Evolutionary conservation across 768 basidiomycete genomes (phyloP), one percentile per base, ranked within the genome.

Genomic region (Roridomyces roridus): DNA sequence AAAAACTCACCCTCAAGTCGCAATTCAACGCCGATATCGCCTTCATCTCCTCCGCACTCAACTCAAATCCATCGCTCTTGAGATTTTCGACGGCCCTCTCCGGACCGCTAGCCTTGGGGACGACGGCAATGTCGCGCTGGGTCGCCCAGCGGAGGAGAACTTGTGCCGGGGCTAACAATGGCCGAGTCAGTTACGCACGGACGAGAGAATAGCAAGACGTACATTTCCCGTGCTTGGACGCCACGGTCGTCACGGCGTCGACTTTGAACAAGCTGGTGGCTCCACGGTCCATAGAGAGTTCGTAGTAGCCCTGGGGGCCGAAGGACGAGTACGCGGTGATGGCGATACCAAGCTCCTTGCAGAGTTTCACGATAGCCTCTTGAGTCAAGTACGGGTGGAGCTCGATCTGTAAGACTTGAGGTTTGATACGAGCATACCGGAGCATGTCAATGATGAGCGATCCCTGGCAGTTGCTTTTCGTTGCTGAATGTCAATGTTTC

Each of bases 81-180:
- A 88, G 62, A 70, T 92, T 92, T 67, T 85, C 72, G 17, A 66
- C 64, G 48, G 88, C 71, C 24, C 87, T 79, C 15, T 67, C 57
- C 4, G 59, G 46, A 60, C 76, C 64, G 68, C 84, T 85, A 46
- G 80, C 83, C 78, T 94, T 94, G 42, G 91, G 91, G 58, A 94
- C 83, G 41, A 92, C 58, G 39, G 86, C 85, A 56, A 92, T 79
- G 10, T 83, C 85, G 34, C 84, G 85, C 65, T 91, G 88, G 14
- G 87, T 88, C 2, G 89, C 84, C 91, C 91, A 94, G 62, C 89
- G 81, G 49, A 94, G 80, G 35, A 92, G 73, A 21, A 92, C 82
- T 70, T 92, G 89, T 7, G 89, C 88, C 5, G 84, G 68, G 7
- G 11, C 31, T 34, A 34, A 10, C 31, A 34, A 15, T 10, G 40